Base-by-base conservation (phyloP, 495 filamentous ascomycete genomes). In the Neurospora pannonica region DNA sequence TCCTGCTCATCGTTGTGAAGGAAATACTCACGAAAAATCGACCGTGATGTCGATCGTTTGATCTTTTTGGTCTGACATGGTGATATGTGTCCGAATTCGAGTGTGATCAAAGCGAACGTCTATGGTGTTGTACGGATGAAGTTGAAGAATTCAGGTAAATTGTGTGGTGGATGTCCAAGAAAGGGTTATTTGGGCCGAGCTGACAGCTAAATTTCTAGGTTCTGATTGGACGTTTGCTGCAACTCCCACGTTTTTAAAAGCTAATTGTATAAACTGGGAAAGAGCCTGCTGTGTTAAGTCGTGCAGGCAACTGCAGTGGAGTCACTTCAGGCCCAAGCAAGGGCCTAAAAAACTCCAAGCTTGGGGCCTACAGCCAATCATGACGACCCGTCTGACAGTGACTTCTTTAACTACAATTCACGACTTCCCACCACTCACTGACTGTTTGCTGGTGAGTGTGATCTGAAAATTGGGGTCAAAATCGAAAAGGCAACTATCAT, bases 21-120 rank as follows among this genome's bases (percentile, higher is more conserved):
- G 4, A 0, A 2, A 31, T 21, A 78, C 81, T 78, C 24, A 82
- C 81, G 78, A 80, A 43, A 82, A 82, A 28, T 82, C 81, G 17
- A 82, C 81, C 5, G 77, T 78, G 60, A 85, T 81, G 38, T 81
- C 71, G 39, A 86, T 79, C 13, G 60, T 77, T 9, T 74, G 21
- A 19, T 72, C 43, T 70, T 42, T 48, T 74, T 69, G 9, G 71
- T 38, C 37, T 6, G 74, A 67, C 77, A 79, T 79, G 67, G 43
- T 71, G 71, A 71, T n/a, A 19, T 7, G 2, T 34, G 5, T 62
- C 28, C 15, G 28, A 3, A 2, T 34, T 62, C 15, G 28, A 34
- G 54, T 19, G 2, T 62, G 21, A 62, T 62, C 54, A 62, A 34
- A 62, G 54, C 7, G 13, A 62, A 62, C 15, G 24, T 62, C 28